A percentile compares a stretch with the other conserved stretches of the same genome.
phyloP scores from a whole-genome alignment of 2,329 filamentous ascomycete genomes.

The Venturia carpophila region DNA sequence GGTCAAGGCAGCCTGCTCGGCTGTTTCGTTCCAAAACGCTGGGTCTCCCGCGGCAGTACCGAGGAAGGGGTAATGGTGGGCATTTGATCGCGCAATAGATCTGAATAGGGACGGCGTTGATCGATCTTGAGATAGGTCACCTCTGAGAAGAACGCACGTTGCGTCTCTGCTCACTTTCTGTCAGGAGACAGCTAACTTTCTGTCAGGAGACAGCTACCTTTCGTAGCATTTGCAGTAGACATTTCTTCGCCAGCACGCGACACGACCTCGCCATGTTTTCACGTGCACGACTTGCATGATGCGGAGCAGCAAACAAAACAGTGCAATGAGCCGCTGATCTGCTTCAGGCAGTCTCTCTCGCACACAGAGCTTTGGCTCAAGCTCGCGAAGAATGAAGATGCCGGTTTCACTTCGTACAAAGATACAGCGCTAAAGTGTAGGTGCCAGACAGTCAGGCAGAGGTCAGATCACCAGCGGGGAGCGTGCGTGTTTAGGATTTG shows the following conservation, averaged over 20 bases:
- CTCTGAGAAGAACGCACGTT: neutral
- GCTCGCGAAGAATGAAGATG: neutral
- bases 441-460: conserved; percentile 2
- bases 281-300: conserved; percentile 2
- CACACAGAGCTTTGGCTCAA: neutral
- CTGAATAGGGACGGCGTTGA: neutral
- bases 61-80: neutral
- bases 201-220: neutral
- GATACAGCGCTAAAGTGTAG: neutral
- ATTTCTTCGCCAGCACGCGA: neutral
- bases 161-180: too few relatives aligned
- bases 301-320: neutral
- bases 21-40: conserved; percentile 9
- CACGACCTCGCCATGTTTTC: neutral
- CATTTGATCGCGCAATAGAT: neutral
- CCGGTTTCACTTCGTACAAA: neutral
- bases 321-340: neutral
- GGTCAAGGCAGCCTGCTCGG: conserved; percentile 2
- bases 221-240: neutral
- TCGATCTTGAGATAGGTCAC: neutral
- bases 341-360: neutral
- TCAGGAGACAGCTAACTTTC: neutral
- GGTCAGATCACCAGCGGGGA: neutral
- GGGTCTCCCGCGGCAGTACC: neutral
- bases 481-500: neutral